These are phyloP conservation scores for Collybia sordida DNA, from an alignment of 768 basidiomycete species.

Conservation along the genomic window DNA sequence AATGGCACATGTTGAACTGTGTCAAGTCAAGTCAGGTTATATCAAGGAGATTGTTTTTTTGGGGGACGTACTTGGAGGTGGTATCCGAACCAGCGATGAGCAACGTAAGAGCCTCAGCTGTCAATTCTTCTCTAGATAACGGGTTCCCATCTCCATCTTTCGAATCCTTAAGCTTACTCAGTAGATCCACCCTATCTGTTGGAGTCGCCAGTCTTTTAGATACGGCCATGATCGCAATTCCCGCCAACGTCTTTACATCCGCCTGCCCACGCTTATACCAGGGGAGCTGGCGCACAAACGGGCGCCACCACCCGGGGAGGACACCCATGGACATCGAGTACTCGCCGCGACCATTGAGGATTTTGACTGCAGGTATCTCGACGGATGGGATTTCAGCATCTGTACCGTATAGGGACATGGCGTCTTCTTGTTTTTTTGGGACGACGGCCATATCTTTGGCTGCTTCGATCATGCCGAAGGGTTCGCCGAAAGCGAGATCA, in stretches of 20 bases:
- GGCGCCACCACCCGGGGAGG: conserved; percentile 70
- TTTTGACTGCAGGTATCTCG: conserved; percentile 77
- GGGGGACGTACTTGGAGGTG: conserved; percentile 74
- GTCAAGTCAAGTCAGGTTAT: conserved; percentile 2
- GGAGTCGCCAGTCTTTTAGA: conserved; percentile 67
- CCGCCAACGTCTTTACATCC: conserved; percentile 73
- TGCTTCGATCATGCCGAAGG: conserved; percentile 85
- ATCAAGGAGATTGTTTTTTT: neutral
- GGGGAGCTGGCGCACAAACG: conserved; percentile 63
- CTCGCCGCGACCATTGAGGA: conserved; percentile 87
- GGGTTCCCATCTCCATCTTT: conserved; percentile 74
- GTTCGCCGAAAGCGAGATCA: conserved; percentile 83
- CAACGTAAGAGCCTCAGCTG: conserved; percentile 84
- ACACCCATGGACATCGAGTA: conserved; percentile 84
- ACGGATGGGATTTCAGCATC: conserved; percentile 40
- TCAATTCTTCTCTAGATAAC: conserved; percentile 79
- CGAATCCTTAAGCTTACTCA: conserved; percentile 78
- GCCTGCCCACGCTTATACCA: conserved; percentile 71
- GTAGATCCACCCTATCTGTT: conserved; percentile 74
- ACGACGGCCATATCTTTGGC: conserved; percentile 73
- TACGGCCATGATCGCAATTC: conserved; percentile 80
- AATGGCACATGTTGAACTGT: conserved; percentile 86
- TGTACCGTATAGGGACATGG: conserved; percentile 56
- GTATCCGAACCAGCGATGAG: conserved; percentile 91
- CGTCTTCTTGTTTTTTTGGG: conserved; percentile 53